Percentiles rank a stretch among this genome's conserved stretches.
Conservation (phyloP, 768 basidiomycete genomes). For the Atractiella rhizophila region DNA sequence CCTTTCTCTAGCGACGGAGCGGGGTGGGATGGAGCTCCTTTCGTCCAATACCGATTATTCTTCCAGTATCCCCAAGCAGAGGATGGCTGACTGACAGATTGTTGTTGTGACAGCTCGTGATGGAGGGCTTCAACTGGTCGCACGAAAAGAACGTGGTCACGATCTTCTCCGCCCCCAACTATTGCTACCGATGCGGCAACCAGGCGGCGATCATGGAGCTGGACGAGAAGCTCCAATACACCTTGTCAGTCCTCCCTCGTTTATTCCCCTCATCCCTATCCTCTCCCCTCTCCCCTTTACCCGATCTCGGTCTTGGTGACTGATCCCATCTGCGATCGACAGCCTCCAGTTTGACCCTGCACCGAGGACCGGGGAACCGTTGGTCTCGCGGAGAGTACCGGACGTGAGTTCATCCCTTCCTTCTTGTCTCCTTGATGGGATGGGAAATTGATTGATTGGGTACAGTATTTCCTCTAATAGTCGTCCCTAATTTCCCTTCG, state of each 20-base stretch:
- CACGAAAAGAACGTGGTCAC: slow-evolving; percentile 98
- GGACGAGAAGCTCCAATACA: slow-evolving; percentile 35
- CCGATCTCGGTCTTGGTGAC: too few species aligned
- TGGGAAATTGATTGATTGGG: too few species aligned
- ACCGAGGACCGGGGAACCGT: slow-evolving; percentile 89
- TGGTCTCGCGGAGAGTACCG: slow-evolving; percentile 39
- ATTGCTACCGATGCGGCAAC: slow-evolving; percentile 98
- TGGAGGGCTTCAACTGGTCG: slow-evolving; percentile 95
- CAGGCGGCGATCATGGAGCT: slow-evolving; percentile 99
- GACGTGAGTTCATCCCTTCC: slow-evolving; percentile 9
- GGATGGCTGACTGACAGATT: too few species aligned
- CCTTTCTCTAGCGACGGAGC: background rate
- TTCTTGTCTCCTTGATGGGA: too few species aligned
- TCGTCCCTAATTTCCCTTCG: too few species aligned
- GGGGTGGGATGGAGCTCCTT: too few species aligned
- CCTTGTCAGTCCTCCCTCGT: slow-evolving; percentile 61
- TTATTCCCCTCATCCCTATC: slow-evolving; percentile 27
- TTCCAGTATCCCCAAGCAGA: too few species aligned
- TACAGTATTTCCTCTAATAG: too few species aligned
- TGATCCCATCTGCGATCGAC: background rate
- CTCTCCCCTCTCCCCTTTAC: background rate
- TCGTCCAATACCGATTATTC: background rate
- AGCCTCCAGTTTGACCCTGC: slow-evolving; percentile 99
- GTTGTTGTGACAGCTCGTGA: slow-evolving; percentile 52
- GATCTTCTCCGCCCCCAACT: slow-evolving; percentile 98